Percentiles rank a stretch among this genome's conserved stretches.
Conservation (phyloP, 305 asterid genomes). For the Coffea humblotiana region DNA sequence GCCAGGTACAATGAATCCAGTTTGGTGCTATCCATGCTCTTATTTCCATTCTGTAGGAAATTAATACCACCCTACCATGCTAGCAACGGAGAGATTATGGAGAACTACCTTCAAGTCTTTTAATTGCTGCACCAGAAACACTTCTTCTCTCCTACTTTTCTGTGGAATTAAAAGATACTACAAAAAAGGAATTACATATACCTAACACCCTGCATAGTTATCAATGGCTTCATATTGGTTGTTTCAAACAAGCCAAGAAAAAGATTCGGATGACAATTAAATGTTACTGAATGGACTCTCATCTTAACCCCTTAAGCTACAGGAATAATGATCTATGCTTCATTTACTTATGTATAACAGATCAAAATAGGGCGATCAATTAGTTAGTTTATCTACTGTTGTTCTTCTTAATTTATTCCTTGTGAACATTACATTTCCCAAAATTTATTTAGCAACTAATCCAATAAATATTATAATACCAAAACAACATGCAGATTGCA, state of each 20-base stretch:
- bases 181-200: no score
- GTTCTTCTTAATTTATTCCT: not conserved
- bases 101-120: not conserved
- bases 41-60: no score
- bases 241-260: no score
- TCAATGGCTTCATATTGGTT: no score
- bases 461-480: not conserved
- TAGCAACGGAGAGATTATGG: not conserved
- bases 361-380: not conserved
- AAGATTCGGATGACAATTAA: no score
- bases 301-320: not conserved
- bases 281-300: no score
- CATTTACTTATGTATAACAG: not conserved
- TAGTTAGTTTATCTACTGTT: not conserved
- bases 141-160: no score
- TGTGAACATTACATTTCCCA: no score
- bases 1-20: not conserved
- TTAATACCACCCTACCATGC: not conserved
- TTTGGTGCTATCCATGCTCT: not conserved
- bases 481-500: not conserved
- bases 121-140: no score
- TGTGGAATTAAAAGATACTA: no score
- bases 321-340: not conserved
- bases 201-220: no score
- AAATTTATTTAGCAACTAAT: not conserved